A percentile compares a stretch with the other conserved stretches of the same genome.
These are phyloP conservation scores for Phlebiopsis flavidoalba DNA, from an alignment of 768 basidiomycete species.

Conservation along the genomic window DNA sequence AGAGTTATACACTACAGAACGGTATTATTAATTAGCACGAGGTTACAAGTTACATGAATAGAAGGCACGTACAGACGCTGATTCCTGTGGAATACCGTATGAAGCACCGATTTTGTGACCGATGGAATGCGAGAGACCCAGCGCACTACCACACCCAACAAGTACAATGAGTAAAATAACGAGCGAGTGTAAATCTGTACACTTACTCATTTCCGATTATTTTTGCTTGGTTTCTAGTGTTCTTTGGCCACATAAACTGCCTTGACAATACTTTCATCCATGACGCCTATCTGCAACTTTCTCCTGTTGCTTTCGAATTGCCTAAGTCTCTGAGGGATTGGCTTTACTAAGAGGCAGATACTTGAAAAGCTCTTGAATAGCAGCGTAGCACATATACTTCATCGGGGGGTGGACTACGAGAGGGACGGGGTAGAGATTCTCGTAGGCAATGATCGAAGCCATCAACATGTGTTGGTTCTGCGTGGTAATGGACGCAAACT, in stretches of 20 bases:
- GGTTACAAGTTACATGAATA: not conserved
- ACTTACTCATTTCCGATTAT: slow-evolving; percentile 48
- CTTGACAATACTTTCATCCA: slow-evolving; percentile 82
- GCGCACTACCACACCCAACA: slow-evolving; percentile 32
- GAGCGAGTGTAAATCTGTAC: not conserved
- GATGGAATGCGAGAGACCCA: slow-evolving; percentile 74
- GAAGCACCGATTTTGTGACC: slow-evolving; percentile 70
- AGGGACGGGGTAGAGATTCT: slow-evolving; percentile 60
- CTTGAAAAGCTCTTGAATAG: slow-evolving; percentile 67
- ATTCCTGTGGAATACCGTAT: slow-evolving; percentile 76
- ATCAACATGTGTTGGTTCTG: not conserved
- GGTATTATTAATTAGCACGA: not conserved
- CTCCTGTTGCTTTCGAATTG: slow-evolving; percentile 60
- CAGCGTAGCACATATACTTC: slow-evolving; percentile 60
- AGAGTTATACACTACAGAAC: slow-evolving; percentile 61
- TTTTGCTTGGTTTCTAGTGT: slow-evolving; percentile 48
- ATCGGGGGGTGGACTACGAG: slow-evolving; percentile 49
- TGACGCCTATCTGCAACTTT: slow-evolving; percentile 65
- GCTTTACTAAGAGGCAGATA: slow-evolving; percentile 64
- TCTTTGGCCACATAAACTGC: too few species aligned
- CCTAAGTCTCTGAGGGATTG: slow-evolving; percentile 49
- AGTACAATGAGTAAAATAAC: not conserved
- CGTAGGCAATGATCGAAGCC: slow-evolving; percentile 29
- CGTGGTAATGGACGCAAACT: not conserved
- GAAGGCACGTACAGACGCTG: slow-evolving; percentile 61